These are phyloP conservation scores for Mucor indicus DNA, from an alignment of 371 early-diverging fungal genomes.

Conservation along the genomic window DNA sequence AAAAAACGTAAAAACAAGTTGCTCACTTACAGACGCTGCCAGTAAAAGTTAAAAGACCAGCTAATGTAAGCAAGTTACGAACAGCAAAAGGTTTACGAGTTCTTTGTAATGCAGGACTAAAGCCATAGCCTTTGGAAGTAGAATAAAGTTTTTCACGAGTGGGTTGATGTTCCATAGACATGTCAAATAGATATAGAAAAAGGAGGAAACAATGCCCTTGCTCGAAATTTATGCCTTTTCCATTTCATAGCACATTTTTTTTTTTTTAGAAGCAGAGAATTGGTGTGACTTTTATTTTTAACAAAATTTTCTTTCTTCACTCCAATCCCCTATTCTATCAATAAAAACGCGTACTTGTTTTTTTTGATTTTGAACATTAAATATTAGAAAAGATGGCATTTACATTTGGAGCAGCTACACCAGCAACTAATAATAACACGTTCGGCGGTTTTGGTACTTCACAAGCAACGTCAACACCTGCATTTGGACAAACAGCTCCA, in stretches of 20 bases:
- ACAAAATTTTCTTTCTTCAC: too few species aligned
- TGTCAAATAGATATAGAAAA: background rate
- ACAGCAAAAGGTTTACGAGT: conserved; percentile 48
- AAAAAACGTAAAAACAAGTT: background rate
- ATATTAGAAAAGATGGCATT: conserved; percentile 12
- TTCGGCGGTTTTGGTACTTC: conserved; percentile 24
- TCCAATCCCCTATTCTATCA: background rate
- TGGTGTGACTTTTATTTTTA: too few species aligned
- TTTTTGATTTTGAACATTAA: background rate
- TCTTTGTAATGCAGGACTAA: conserved; percentile 53
- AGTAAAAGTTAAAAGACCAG: conserved; percentile 45
- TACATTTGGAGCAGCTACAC: conserved; percentile 25
- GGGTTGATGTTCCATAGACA: conserved; percentile 20
- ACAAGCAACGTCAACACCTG: conserved; percentile 3
- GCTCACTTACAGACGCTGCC: conserved; percentile 51
- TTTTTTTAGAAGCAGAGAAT: too few species aligned
- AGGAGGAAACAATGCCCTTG: conserved; percentile 1
- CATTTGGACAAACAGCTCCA: background rate
- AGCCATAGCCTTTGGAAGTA: conserved; percentile 45
- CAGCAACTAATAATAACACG: conserved; percentile 14
- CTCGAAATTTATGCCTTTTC: background rate
- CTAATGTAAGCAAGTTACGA: conserved; percentile 47
- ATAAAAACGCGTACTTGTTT: conserved; percentile 5
- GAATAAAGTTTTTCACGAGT: conserved; percentile 47
- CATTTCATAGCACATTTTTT: background rate